Evolutionary conservation across 371 early-diverging fungal species (phyloP).

Genomic region (Mucor racemosus): DNA sequence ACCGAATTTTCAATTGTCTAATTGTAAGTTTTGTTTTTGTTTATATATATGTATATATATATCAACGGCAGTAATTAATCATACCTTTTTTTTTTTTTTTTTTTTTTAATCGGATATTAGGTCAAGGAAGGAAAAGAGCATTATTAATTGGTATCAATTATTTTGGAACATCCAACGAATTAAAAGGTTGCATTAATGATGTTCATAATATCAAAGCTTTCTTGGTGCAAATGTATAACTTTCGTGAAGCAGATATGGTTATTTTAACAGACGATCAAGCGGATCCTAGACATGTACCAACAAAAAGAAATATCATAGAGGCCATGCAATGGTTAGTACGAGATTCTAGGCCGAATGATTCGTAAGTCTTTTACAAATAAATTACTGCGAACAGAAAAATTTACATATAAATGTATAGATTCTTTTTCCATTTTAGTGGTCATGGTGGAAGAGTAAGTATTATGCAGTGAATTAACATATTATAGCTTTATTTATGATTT

Average conservation of each 20-base stretch:
- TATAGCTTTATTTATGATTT: background rate
- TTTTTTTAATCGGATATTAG: conserved; percentile 14
- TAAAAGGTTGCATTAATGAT: conserved; percentile 90
- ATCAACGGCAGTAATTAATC: background rate
- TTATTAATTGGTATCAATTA: conserved; percentile 54
- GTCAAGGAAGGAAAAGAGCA: conserved; percentile 40
- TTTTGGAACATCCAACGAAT: conserved; percentile 62
- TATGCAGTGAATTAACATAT: background rate
- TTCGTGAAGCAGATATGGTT: conserved; percentile 72
- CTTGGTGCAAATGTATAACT: conserved; percentile 65
- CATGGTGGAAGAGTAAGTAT: conserved; percentile 73
- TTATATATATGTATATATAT: no score
- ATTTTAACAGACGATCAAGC: conserved; percentile 85
- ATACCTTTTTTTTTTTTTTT: background rate
- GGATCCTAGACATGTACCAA: conserved; percentile 70
- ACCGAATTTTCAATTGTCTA: conserved; percentile 64
- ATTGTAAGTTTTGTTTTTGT: conserved; percentile 46
- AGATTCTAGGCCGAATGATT: conserved; percentile 80
- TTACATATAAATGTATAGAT: conserved; percentile 28
- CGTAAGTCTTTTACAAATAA: conserved; percentile 37
- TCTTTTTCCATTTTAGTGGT: conserved; percentile 89
- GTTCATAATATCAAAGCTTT: conserved; percentile 81
- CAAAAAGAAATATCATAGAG: conserved; percentile 76
- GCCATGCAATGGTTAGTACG: conserved; percentile 90
- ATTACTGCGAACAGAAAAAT: background rate